Base-by-base conservation (phyloP, 2,329 filamentous ascomycete species). In the Fusarium sp. region DNA sequence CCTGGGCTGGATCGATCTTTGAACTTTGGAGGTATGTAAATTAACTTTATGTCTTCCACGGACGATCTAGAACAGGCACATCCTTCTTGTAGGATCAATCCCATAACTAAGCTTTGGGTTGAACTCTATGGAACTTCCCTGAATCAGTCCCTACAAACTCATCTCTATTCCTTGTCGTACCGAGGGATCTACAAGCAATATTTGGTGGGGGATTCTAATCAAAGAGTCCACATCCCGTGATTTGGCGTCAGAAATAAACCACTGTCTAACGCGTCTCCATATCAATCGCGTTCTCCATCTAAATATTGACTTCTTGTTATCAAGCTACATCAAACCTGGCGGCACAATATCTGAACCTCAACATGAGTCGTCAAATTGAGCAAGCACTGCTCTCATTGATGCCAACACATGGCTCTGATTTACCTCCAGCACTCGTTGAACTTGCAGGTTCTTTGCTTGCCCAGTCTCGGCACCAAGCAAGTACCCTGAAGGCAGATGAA, bases 401-500 rank as follows among this genome's bases (percentile, higher is more conserved):
- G 65, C 94, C 94, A 3, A 93, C 92, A 1, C 88, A 93, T 78
- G 90, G 90, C 70, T 88, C 89, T 36, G 85, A 89, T 52, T 84
- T 96, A 1, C 93, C 94, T 0, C 85, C 87, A 17, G 87, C 90
- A n/a, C 89, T 97, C 10, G 82, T 94, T 65, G 90, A 93, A 65
- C 87, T 95, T 15, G 91, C 94, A 3, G 86, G 88, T 58, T 94
- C 92, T 14, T 85, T 97, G 12, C 89, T 97, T 49, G 91, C 93
- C 5, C 94, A 96, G 82, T 97, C 94, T 18, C 90, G 94, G 39
- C 90, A 91, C 79, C 91, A 91, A 77, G 94, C 94, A 56, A 91
- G 90, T 78, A 92, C 89, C 22, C 86, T 98, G 60, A 97, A 95
- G 80, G 88, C 91, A 7, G 94, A 97, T 63, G 95, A 98, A 81